Evolutionary conservation across 1,284 basidiomycete species (phyloP).

Genomic region (Ganoderma sinense): DNA sequence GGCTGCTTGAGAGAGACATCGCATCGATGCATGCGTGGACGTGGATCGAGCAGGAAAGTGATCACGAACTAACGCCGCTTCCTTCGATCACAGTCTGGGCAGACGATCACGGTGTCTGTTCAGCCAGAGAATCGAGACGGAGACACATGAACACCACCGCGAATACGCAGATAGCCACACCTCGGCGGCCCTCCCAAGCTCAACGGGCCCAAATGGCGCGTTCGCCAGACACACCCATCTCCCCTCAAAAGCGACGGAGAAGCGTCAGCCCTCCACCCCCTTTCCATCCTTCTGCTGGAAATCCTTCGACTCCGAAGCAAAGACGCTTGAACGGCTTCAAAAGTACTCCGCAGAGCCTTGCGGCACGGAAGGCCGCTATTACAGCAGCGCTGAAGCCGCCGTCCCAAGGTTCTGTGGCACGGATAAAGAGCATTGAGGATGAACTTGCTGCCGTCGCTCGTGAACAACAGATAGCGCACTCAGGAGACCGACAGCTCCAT

Average conservation of each 20-base stretch:
- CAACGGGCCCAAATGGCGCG: conserved; percentile 22
- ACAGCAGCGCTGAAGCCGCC: conserved; percentile 14
- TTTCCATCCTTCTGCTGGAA: neutral
- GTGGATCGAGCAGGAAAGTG: neutral
- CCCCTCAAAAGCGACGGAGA: conserved; percentile 15
- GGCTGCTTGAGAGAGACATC: neutral
- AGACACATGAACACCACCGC: neutral
- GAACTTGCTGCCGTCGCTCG: conserved; percentile 23
- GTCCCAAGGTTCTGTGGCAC: conserved; percentile 10
- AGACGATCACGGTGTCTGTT: conserved; percentile 35
- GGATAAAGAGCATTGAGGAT: conserved; percentile 26
- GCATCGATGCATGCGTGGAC: neutral
- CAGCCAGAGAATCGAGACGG: conserved; percentile 15
- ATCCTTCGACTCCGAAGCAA: conserved; percentile 12
- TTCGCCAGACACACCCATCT: conserved; percentile 15
- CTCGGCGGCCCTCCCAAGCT: conserved; percentile 24
- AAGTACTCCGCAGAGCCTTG: conserved; percentile 10
- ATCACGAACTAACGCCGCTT: neutral
- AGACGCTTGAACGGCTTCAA: conserved; percentile 15
- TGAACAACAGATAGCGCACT: conserved; percentile 8
- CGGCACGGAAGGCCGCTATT: conserved; percentile 13
- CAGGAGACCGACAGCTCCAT: conserved; percentile 9
- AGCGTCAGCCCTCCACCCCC: conserved; percentile 17
- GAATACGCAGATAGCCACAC: conserved; percentile 4
- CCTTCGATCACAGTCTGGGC: conserved; percentile 43